Percentiles rank a stretch among this genome's conserved stretches.
phyloP scores from a whole-genome alignment of 495 filamentous ascomycete species.

The Lophium mytilinum region DNA sequence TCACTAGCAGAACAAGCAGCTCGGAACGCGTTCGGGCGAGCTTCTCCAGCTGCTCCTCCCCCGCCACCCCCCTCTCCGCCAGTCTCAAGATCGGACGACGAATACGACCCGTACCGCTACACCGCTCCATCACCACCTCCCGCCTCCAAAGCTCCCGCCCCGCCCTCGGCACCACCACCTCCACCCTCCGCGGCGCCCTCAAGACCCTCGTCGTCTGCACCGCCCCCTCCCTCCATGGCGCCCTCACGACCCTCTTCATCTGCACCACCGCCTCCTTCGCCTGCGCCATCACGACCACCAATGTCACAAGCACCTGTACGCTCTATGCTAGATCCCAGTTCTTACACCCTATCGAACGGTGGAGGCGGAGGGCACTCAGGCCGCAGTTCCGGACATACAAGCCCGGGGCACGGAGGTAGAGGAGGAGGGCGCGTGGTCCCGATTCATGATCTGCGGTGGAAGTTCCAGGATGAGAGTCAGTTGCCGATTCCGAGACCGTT shows the following conservation, averaged over 20 bases:
- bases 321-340: constrained; percentile 63
- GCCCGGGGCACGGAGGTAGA: constrained; percentile 31
- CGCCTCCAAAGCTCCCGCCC: too few species aligned
- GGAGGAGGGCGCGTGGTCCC: constrained; percentile 40
- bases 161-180: constrained; percentile 11
- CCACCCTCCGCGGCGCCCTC: constrained; percentile 11
- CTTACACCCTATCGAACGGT: constrained; percentile 65
- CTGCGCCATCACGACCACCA: constrained; percentile 21
- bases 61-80: constrained; percentile 13
- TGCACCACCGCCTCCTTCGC: constrained; percentile 28
- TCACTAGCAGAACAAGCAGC: constrained; percentile 34
- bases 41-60: constrained; percentile 23
- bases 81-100: too few species aligned
- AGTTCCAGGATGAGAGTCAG: constrained; percentile 72
- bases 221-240: constrained; percentile 20
- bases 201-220: constrained; percentile 15
- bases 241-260: constrained; percentile 21
- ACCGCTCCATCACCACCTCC: too few species aligned
- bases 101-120: too few species aligned
- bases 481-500: constrained; percentile 82
- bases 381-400: constrained; percentile 3
- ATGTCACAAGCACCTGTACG: constrained; percentile 37
- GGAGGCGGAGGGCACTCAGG: constrained; percentile 25
- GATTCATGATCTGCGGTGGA: constrained; percentile 78
- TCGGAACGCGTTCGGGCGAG: constrained; percentile 32